These are phyloP conservation scores for Echria macrotheca DNA, from an alignment of 495 filamentous ascomycete genomes.

Conservation along the genomic window DNA sequence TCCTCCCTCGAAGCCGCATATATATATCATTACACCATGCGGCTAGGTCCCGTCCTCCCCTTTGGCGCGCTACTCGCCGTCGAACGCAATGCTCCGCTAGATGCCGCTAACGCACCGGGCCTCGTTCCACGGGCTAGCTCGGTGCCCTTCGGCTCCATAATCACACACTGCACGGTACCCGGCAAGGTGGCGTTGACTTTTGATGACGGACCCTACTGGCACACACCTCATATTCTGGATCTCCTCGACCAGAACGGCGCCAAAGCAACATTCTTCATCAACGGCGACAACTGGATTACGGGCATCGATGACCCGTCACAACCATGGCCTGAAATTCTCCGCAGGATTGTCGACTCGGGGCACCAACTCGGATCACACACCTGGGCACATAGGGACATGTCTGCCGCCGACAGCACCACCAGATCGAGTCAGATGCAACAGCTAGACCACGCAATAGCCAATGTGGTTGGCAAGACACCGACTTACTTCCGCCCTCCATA, in stretches of 20 bases:
- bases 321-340: slow-evolving; percentile 21
- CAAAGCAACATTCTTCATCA: slow-evolving; percentile 69
- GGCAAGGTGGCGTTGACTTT: slow-evolving; percentile 39
- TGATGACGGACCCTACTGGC: slow-evolving; percentile 41
- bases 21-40: no score
- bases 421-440: slow-evolving; percentile 24
- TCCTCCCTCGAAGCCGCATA: not conserved
- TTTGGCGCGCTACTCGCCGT: slow-evolving; percentile 7
- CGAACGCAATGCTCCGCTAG: not conserved
- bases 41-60: not conserved
- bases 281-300: slow-evolving; percentile 59
- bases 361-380: slow-evolving; percentile 34
- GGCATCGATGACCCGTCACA: slow-evolving; percentile 43
- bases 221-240: slow-evolving; percentile 29
- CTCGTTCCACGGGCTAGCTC: no score
- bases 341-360: slow-evolving; percentile 23
- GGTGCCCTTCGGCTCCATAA: slow-evolving; percentile 29
- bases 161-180: slow-evolving; percentile 55
- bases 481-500: slow-evolving; percentile 43
- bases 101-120: no score
- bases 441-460: slow-evolving; percentile 25
- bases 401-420: slow-evolving; percentile 2
- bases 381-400: slow-evolving; percentile 37
- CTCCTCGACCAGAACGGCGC: slow-evolving; percentile 40
- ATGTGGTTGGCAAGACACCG: slow-evolving; percentile 32